These are phyloP conservation scores for Angophora floribunda DNA, from an alignment of 345 rosid species.

Conservation along the genomic window DNA sequence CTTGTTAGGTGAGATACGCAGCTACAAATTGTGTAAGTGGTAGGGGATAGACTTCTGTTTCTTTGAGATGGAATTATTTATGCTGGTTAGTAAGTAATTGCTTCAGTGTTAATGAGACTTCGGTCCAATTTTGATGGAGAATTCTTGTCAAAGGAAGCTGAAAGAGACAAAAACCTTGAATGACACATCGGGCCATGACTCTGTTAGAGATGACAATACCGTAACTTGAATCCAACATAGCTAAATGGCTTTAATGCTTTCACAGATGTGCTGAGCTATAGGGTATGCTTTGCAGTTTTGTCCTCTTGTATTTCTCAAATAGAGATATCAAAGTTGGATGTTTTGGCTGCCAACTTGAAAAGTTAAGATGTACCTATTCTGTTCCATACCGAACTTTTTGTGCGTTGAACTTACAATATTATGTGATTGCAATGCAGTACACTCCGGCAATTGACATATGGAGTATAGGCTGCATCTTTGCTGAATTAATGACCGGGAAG, in stretches of 20 bases:
- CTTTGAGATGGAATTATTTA: neutral
- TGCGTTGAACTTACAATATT: accelerated
- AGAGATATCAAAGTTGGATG: neutral
- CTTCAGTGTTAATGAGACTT: neutral
- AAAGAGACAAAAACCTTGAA: neutral
- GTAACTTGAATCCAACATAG: neutral
- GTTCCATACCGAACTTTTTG: neutral
- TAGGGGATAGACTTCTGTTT: neutral
- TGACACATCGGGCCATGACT: neutral
- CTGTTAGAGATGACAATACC: neutral
- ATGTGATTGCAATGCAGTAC: constrained; percentile 30
- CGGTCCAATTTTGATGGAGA: neutral
- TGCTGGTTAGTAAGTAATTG: neutral
- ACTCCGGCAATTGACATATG: constrained; percentile 91
- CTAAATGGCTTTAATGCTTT: neutral
- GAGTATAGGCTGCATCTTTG: constrained; percentile 97
- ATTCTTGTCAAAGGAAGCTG: neutral
- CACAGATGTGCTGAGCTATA: neutral
- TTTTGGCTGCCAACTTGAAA: neutral
- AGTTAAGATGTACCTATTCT: neutral
- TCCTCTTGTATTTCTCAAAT: neutral
- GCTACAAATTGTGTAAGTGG: neutral
- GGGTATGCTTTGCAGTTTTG: neutral
- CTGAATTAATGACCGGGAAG: constrained; percentile 71
- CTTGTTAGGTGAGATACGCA: neutral